These are phyloP conservation scores for Nasturtium officinale DNA, from an alignment of 345 rosid species.

Conservation along the genomic window DNA sequence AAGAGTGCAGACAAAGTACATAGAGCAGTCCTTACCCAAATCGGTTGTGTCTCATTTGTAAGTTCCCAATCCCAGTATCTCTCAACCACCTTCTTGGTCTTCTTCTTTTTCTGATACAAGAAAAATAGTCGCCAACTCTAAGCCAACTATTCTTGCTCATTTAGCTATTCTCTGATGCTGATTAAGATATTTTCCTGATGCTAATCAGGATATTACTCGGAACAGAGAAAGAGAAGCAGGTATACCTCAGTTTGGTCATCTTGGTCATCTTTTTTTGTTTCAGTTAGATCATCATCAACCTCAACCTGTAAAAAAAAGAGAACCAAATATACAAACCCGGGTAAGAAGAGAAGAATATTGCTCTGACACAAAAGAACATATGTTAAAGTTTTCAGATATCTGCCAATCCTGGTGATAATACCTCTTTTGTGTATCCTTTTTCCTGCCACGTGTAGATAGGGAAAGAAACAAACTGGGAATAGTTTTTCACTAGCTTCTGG, in stretches of 20 bases:
- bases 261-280: conserved; percentile 61
- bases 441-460: conserved; percentile 99
- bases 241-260: conserved; percentile 65
- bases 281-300: conserved; percentile 89
- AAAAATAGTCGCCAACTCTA: conserved; percentile 3
- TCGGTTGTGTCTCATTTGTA: conserved; percentile 92
- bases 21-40: conserved; percentile 63
- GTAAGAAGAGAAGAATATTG: not conserved
- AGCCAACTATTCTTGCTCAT: conserved; percentile 11
- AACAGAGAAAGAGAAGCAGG: conserved; percentile 1
- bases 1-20: not conserved
- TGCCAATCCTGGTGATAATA: conserved; percentile 30
- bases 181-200: conserved; percentile 2
- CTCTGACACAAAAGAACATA: not conserved
- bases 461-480: conserved; percentile 96
- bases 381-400: not conserved
- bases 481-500: conserved; percentile 92
- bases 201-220: conserved; percentile 12
- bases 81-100: conserved; percentile 90
- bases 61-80: conserved; percentile 99
- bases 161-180: conserved; percentile 8
- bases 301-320: conserved; percentile 63
- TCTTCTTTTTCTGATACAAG: conserved; percentile 75
- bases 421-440: conserved; percentile 96
- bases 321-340: not conserved